These are phyloP conservation scores for Phytophthora brassicae DNA, from an alignment of 352 stramenopile species.

Conservation along the genomic window DNA sequence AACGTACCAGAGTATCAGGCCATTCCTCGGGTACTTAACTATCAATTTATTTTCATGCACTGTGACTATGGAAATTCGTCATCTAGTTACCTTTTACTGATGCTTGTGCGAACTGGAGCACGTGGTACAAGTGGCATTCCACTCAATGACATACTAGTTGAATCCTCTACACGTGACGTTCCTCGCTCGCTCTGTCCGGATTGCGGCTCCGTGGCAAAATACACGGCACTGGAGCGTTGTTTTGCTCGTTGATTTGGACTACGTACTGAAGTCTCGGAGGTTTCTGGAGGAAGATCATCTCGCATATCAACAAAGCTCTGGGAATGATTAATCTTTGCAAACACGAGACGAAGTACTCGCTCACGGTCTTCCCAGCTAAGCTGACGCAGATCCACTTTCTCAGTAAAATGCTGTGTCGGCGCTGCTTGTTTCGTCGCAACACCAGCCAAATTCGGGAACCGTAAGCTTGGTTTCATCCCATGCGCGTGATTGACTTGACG, in stretches of 20 bases:
- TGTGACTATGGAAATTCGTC: background rate
- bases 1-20: slow-evolving; percentile 31
- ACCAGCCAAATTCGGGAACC: slow-evolving; percentile 47
- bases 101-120: slow-evolving; percentile 16
- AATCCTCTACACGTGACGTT: slow-evolving; percentile 12
- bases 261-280: slow-evolving; percentile 10
- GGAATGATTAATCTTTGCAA: slow-evolving; percentile 92
- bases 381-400: slow-evolving; percentile 88
- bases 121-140: slow-evolving; percentile 45
- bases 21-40: slow-evolving; percentile 21
- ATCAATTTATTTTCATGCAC: slow-evolving; percentile 14
- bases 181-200: slow-evolving; percentile 13
- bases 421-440: slow-evolving; percentile 2
- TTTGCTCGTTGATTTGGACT: slow-evolving; percentile 26
- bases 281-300: slow-evolving; percentile 10
- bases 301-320: slow-evolving; percentile 52
- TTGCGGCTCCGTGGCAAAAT: slow-evolving; percentile 57
- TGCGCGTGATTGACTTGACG: slow-evolving; percentile 48
- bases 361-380: slow-evolving; percentile 91
- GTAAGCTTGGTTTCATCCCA: slow-evolving; percentile 35
- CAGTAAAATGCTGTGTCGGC: slow-evolving; percentile 41
- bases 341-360: slow-evolving; percentile 91
- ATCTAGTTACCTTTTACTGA: slow-evolving; percentile 19
- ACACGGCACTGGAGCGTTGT: slow-evolving; percentile 33
- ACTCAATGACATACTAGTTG: slow-evolving; percentile 60